These are phyloP conservation scores for Mycena belliarum DNA, from an alignment of 768 basidiomycete genomes.

Conservation along the genomic window DNA sequence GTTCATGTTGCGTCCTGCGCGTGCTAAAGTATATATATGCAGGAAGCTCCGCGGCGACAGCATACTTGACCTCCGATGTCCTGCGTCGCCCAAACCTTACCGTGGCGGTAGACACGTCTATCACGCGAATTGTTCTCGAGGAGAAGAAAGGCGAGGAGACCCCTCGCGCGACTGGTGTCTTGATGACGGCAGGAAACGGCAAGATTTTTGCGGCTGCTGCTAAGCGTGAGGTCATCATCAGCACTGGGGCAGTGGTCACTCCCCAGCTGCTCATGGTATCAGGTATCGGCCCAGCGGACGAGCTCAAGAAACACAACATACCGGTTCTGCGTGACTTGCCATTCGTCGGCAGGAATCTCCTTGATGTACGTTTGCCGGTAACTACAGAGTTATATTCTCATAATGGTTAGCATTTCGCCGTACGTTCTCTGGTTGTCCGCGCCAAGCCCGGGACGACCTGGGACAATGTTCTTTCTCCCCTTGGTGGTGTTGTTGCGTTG, in stretches of 20 bases:
- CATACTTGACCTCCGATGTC: conserved; percentile 25
- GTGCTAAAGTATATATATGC: no score
- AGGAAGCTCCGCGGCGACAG: conserved; percentile 27
- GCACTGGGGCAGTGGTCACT: conserved; percentile 24
- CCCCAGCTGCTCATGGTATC: conserved; percentile 29
- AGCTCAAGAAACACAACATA: conserved; percentile 20
- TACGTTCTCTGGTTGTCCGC: conserved; percentile 6
- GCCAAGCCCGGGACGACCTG: conserved; percentile 12
- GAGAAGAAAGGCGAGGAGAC: neutral
- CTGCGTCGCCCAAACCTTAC: conserved; percentile 23
- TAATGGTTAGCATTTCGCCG: neutral
- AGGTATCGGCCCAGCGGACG: conserved; percentile 28
- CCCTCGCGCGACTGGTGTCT: conserved; percentile 11
- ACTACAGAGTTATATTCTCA: no score
- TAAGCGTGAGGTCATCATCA: conserved; percentile 50
- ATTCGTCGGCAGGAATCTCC: conserved; percentile 27
- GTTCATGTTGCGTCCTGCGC: no score
- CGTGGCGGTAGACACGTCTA: conserved; percentile 19
- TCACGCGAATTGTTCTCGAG: conserved; percentile 9
- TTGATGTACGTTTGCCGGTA: conserved; percentile 19
- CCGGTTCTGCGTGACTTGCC: conserved; percentile 23
- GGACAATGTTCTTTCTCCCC: conserved; percentile 9
- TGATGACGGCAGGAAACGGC: conserved; percentile 1
- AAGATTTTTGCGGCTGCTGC: conserved; percentile 38
- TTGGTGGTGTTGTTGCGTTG: conserved; percentile 3